Evolutionary conservation across 2,329 filamentous ascomycete genomes (phyloP).

Genomic region (Cercospora sp.): DNA sequence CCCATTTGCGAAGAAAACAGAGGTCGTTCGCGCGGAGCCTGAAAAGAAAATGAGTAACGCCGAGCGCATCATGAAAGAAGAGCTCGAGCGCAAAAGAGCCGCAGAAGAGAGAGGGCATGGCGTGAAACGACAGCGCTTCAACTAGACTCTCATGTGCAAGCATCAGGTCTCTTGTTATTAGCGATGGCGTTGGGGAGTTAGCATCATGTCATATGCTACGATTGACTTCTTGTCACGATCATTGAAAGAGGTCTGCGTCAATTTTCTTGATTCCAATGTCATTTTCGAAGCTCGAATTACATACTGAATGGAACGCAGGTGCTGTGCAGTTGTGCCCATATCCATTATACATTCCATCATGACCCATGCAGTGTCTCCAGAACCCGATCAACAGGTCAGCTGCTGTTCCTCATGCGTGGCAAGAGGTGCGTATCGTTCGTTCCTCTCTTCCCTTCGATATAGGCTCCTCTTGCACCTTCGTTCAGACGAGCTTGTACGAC

Average conservation of each 20-base stretch:
- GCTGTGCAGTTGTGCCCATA: conserved; percentile 9
- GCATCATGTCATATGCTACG: neutral
- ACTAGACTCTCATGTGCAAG: neutral
- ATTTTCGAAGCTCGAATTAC: conserved; percentile 8
- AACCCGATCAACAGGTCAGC: conserved; percentile 14
- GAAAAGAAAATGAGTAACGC: conserved; percentile 86
- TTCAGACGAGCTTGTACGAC: neutral
- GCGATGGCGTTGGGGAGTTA: conserved; percentile 15
- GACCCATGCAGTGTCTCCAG: conserved; percentile 3
- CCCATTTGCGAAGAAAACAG: conserved; percentile 66
- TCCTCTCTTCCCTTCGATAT: neutral
- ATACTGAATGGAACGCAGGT: conserved; percentile 15
- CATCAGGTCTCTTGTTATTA: too few species aligned
- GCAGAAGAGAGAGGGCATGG: conserved; percentile 34
- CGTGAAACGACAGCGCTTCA: conserved; percentile 25
- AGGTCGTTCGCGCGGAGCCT: conserved; percentile 54
- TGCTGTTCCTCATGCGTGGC: neutral
- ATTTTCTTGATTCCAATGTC: neutral
- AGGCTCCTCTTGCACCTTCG: neutral
- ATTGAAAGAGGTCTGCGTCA: neutral
- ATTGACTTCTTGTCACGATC: neutral
- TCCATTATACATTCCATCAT: conserved; percentile 7
- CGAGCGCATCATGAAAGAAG: conserved; percentile 80
- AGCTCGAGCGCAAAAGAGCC: conserved; percentile 44
- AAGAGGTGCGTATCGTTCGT: neutral